Base-by-base conservation (phyloP, 139 green algal genomes). In the Picochlorum sp. region DNA sequence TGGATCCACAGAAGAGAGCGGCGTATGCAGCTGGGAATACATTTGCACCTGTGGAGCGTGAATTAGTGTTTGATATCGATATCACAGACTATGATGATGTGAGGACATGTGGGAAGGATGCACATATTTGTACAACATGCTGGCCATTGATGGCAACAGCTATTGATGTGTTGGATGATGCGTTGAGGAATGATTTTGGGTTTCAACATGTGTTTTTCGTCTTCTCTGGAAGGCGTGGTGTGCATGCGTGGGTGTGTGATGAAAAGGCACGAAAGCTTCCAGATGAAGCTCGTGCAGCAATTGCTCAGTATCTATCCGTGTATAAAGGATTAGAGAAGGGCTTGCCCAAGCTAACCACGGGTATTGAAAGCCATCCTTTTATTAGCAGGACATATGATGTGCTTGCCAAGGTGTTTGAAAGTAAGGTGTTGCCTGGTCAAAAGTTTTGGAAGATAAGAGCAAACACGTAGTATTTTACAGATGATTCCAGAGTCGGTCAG, bases 1-100 rank as follows among this genome's bases (percentile, higher is more conserved):
- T 86, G 9, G 90, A 98, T 63, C 94, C 95, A 10, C 59, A 81
- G 57, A 75, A 87, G n/a, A 58, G 91, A 2, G 67, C 64, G 14
- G 79, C 82, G 1, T 88, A 88, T 67, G 59, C 69, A 60, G 76
- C 79, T 66, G 54, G 18, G 14, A 49, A 44, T 60, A 68, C 65
- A 41, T 98, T 98, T 66, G 32, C 62, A 15, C 88, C 90, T 1
- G 66, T 92, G 45, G 85, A 98, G 68, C 75, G 92, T 18, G 94
- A 99, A 83, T 81, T 99, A 24, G 94, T 99, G 45, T 96, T 99
- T 73, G 94, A 99, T 58, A 94, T 98, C 52, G 94, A 99, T 67
- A 73, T 99, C 68, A 96, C 87, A 10, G 94, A 98, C 73, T 99
- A 99, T 66, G 94, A 99, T 47, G 91, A 98, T 66, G 86, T 98